These are phyloP conservation scores for Anthracocystis walkeri DNA, from an alignment of 1,284 basidiomycete genomes.

Conservation along the genomic window DNA sequence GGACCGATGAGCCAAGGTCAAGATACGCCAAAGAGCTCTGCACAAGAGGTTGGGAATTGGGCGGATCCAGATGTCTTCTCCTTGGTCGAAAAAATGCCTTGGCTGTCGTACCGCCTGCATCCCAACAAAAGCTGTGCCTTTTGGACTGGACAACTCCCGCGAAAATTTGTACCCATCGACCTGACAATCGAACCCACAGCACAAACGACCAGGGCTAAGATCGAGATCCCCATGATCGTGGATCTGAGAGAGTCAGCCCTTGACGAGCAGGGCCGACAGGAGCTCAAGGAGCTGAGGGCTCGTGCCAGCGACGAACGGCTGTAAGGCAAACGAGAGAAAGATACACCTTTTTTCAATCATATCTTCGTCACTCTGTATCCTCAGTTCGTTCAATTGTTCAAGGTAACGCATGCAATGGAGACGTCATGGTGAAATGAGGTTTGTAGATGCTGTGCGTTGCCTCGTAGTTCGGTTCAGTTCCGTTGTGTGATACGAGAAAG, in stretches of 20 bases:
- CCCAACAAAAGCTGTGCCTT: neutral
- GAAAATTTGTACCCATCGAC: neutral
- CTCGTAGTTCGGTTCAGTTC: too few species aligned
- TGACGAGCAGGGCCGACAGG: neutral
- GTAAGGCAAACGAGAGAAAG: too few species aligned
- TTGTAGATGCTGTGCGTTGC: too few species aligned
- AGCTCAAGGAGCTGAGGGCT: neutral
- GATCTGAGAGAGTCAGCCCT: neutral
- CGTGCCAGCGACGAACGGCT: too few species aligned
- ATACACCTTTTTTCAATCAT: too few species aligned
- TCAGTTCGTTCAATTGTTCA: too few species aligned
- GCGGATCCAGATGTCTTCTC: constrained; percentile 13
- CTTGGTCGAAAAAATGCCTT: neutral
- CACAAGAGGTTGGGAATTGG: constrained; percentile 4
- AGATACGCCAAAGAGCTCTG: too few species aligned
- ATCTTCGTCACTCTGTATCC: too few species aligned
- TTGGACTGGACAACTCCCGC: neutral
- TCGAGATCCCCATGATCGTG: neutral
- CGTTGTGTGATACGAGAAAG: too few species aligned
- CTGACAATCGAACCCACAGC: neutral
- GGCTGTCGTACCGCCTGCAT: constrained; percentile 1
- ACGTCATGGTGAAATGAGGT: too few species aligned
- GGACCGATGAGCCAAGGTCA: too few species aligned
- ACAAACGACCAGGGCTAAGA: neutral
- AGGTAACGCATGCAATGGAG: too few species aligned